phyloP scores from a whole-genome alignment of 164 flowering plant genomes.

The Platanus orientalis region DNA sequence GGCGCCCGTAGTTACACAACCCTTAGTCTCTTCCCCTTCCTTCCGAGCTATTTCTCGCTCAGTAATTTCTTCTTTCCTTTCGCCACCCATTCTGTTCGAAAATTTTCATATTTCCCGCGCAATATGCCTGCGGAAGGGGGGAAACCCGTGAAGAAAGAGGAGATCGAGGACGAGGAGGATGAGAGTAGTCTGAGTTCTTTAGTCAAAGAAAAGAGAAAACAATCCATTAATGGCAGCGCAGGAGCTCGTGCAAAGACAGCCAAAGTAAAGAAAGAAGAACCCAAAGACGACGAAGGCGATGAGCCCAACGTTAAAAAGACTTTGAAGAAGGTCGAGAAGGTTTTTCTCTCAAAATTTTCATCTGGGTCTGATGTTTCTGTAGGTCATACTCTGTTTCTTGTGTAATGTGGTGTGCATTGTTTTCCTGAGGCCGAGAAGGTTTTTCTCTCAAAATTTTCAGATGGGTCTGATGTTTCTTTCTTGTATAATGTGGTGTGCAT shows the following conservation, averaged over 20 bases:
- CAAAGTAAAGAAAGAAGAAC: conserved; percentile 38
- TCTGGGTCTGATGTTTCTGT: neutral
- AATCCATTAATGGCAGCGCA: conserved; percentile 16
- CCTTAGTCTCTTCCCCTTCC: no score
- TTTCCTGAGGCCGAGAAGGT: neutral
- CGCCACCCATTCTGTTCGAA: no score
- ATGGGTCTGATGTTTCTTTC: neutral
- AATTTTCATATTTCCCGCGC: neutral
- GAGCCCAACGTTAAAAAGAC: conserved; percentile 11
- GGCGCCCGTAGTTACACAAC: no score
- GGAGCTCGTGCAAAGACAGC: conserved; percentile 16
- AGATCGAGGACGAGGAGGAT: conserved; percentile 21
- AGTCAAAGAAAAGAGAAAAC: conserved; percentile 25
- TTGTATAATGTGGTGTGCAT: neutral
- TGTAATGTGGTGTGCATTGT: conserved; percentile 7
- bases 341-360: conserved; percentile 2
- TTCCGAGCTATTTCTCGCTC: no score
- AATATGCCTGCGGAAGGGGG: conserved; percentile 40
- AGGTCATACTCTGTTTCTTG: neutral
- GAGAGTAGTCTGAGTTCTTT: conserved; percentile 25
- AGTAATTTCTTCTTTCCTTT: neutral
- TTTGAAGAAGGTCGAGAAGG: conserved; percentile 24
- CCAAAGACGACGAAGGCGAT: conserved; percentile 15
- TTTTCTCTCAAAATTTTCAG: no score
- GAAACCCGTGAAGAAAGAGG: conserved; percentile 26